Evolutionary conservation across 176 grass and related monocot genomes (phyloP).

Genomic region (Eragrostis curvula): DNA sequence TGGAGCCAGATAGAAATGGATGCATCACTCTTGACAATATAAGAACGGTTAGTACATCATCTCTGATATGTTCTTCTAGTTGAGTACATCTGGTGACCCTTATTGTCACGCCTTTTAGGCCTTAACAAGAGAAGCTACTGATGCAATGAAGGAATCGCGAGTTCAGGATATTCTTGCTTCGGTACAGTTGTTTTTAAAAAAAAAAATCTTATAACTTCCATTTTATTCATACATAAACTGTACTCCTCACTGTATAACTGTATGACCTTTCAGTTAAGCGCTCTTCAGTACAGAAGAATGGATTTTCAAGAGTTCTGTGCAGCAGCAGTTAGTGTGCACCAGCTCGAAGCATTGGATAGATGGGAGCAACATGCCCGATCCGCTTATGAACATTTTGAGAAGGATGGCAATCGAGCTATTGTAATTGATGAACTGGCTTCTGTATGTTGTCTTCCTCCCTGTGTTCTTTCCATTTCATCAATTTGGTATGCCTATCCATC

Average conservation of each 20-base stretch:
- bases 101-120: conserved; percentile 42
- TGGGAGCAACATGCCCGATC: conserved; percentile 88
- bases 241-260: conserved; percentile 11
- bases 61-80: conserved; percentile 1
- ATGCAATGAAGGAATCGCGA: conserved; percentile 84
- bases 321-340: conserved; percentile 76
- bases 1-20: conserved; percentile 76
- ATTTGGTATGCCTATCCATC: neutral
- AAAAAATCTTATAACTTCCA: neutral
- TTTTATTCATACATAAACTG: conserved; percentile 32
- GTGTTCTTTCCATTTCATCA: neutral
- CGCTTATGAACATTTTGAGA: conserved; percentile 79
- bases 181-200: conserved; percentile 50
- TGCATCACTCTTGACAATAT: conserved; percentile 85
- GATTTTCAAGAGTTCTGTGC: conserved; percentile 86
- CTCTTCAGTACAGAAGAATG: conserved; percentile 90
- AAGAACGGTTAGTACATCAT: conserved; percentile 62
- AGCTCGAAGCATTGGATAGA: conserved; percentile 85
- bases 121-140: conserved; percentile 71
- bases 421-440: conserved; percentile 85
- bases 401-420: conserved; percentile 85
- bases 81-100: conserved; percentile 10
- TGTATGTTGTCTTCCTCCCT: conserved; percentile 39
- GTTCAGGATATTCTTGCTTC: conserved; percentile 73
- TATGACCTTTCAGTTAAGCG: conserved; percentile 57